Base-by-base conservation (phyloP, 768 basidiomycete species). In the Cystoderma amianthinum region DNA sequence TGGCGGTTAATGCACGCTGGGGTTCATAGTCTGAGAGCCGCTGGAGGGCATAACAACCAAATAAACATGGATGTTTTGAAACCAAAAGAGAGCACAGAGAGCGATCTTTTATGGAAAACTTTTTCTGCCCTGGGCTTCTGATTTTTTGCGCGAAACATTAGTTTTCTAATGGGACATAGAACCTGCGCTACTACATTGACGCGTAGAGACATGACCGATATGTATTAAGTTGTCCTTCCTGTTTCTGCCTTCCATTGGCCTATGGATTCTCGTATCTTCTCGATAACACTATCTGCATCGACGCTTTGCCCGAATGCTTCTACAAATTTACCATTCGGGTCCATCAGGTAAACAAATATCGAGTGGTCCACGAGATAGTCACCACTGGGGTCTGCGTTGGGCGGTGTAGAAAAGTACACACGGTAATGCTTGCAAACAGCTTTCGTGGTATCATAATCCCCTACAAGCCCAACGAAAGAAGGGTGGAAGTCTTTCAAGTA, bases 301-400 rank as follows among this genome's bases (percentile, higher is more conserved):
- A 74, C 82, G 38, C 71, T 74, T 68, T 96, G 92, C 3, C 96
- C 96, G 59, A 97, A 97, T 1, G 96, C 96, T 47, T 98, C 93
- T 1, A 97, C 89, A 50, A 98, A 99, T 55, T 85, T 73, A 2
- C 95, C 96, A 3, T 80, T 62, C 1, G 96, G 95, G 54, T 97
- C 93, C 92, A 99, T 96, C 24, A 99, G 76, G 63, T 99, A 99
- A 50, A 99, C 88, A 63, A 92, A 97, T 59, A 96, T 95, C 32
- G 88, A 92, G 60, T 88, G 85, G 64, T 98, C 96, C 23, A 99
- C 96, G 33, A 99, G 79, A 59, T 98, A 99, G 67, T 99, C 96
- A 38, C 92, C 94, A 6, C 74, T 78, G 12, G 85, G 78, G 52
- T 90, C 83, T 2, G 92, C 86, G 52, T 87, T 67, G 7, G 90